A percentile compares a stretch with the other conserved stretches of the same genome.
Conservation (phyloP, 768 basidiomycete species). For the Leccinellum albellum region DNA sequence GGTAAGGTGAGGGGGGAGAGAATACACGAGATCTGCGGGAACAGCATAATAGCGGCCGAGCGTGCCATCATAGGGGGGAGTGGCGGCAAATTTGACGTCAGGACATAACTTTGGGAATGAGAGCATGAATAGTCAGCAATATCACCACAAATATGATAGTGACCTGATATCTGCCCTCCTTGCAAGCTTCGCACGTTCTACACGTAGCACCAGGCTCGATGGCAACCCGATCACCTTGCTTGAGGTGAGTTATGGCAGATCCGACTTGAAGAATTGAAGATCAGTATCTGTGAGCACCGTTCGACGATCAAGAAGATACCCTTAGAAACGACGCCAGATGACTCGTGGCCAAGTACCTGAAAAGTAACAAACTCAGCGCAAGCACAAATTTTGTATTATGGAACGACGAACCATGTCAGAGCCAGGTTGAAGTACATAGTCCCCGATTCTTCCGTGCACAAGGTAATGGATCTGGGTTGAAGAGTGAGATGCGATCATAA, state of each 20-base stretch:
- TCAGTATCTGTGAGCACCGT: not conserved
- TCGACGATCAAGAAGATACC: constrained; percentile 33
- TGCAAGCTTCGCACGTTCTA: constrained; percentile 79
- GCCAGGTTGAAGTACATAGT: constrained; percentile 66
- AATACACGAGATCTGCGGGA: constrained; percentile 81
- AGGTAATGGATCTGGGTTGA: constrained; percentile 67
- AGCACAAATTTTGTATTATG: not conserved
- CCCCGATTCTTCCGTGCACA: constrained; percentile 73
- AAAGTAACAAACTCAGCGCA: not conserved
- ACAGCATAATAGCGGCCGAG: constrained; percentile 82
- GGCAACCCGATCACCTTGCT: constrained; percentile 83
- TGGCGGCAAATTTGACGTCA: constrained; percentile 85
- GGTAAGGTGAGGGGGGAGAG: constrained; percentile 76
- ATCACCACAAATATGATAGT: constrained; percentile 9
- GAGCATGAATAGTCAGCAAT: not conserved
- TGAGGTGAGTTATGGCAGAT: constrained; percentile 66
- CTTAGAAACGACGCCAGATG: constrained; percentile 72
- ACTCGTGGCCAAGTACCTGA: constrained; percentile 95
- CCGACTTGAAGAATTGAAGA: constrained; percentile 50
- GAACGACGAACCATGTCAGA: constrained; percentile 59
- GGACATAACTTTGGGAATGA: constrained; percentile 63
- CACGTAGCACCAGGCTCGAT: constrained; percentile 91
- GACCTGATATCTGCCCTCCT: constrained; percentile 80
- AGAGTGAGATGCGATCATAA: constrained; percentile 3
- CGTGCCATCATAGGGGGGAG: constrained; percentile 91